These are phyloP conservation scores for Skeletonema tropicum DNA, from an alignment of 108 stramenopile species.

Conservation along the genomic window DNA sequence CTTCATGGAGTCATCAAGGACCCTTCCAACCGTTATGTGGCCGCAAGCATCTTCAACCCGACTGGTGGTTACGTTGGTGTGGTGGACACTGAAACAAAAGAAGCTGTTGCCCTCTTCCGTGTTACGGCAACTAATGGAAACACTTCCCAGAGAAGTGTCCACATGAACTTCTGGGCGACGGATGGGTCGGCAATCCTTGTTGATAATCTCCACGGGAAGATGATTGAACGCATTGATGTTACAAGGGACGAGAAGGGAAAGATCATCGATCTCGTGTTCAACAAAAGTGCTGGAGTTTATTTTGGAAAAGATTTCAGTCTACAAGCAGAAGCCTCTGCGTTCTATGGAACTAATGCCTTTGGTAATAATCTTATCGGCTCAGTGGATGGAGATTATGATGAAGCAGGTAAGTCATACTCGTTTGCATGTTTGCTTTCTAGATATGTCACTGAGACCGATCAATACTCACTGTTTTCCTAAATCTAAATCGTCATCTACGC, in stretches of 20 bases:
- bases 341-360: constrained; percentile 31
- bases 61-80: constrained; percentile 34
- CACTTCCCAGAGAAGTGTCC: constrained; percentile 8
- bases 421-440: not conserved
- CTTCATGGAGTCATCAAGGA: no score
- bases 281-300: no score
- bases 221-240: no score
- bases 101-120: constrained; percentile 42
- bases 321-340: constrained; percentile 24
- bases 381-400: constrained; percentile 22
- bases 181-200: no score
- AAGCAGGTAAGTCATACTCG: constrained; percentile 1
- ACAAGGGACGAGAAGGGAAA: no score
- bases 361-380: constrained; percentile 25
- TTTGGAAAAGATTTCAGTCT: constrained; percentile 19
- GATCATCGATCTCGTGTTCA: no score
- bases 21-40: constrained; percentile 31
- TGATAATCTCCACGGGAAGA: no score
- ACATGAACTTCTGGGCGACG: constrained; percentile 41
- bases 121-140: constrained; percentile 2
- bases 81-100: constrained; percentile 29
- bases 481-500: not conserved
- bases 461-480: not conserved
- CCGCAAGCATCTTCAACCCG: constrained; percentile 33
- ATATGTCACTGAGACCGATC: not conserved